These are phyloP conservation scores for Ceratocystis alfenasii DNA, from an alignment of 2,329 filamentous ascomycete species.

Conservation along the genomic window DNA sequence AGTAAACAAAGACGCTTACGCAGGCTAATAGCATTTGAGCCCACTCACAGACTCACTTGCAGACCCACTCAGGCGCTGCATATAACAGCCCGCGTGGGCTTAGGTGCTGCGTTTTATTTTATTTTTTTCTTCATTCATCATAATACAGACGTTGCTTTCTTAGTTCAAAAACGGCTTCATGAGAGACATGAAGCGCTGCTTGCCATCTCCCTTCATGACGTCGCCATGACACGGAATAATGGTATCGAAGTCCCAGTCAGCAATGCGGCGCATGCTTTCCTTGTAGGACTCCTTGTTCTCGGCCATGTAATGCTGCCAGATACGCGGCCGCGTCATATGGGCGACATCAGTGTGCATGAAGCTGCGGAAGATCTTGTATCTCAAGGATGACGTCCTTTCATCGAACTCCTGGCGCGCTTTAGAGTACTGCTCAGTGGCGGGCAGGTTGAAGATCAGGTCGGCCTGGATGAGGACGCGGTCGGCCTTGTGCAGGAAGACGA, in stretches of 20 bases:
- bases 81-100: too few species aligned
- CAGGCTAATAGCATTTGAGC: too few species aligned
- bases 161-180: slow-evolving; percentile 65
- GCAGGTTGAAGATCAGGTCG: slow-evolving; percentile 85
- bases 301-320: slow-evolving; percentile 59
- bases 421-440: slow-evolving; percentile 73
- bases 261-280: slow-evolving; percentile 55
- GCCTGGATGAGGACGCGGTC: slow-evolving; percentile 72
- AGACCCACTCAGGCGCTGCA: too few species aligned
- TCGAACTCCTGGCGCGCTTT: slow-evolving; percentile 30
- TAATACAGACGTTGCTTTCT: not conserved
- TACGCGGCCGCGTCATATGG: slow-evolving; percentile 54
- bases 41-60: too few species aligned
- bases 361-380: slow-evolving; percentile 36
- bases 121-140: too few species aligned
- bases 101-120: too few species aligned
- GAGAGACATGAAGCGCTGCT: slow-evolving; percentile 62
- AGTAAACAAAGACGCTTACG: too few species aligned
- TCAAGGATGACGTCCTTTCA: slow-evolving; percentile 24
- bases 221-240: slow-evolving; percentile 92
- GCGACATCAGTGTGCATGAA: slow-evolving; percentile 43
- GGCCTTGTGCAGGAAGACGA: slow-evolving; percentile 76
- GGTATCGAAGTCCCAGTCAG: slow-evolving; percentile 70
- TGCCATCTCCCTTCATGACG: slow-evolving; percentile 61
- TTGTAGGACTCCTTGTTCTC: slow-evolving; percentile 56